Conservation (phyloP, 805 yeast species). For the Yamadazyma akitaensis region DNA sequence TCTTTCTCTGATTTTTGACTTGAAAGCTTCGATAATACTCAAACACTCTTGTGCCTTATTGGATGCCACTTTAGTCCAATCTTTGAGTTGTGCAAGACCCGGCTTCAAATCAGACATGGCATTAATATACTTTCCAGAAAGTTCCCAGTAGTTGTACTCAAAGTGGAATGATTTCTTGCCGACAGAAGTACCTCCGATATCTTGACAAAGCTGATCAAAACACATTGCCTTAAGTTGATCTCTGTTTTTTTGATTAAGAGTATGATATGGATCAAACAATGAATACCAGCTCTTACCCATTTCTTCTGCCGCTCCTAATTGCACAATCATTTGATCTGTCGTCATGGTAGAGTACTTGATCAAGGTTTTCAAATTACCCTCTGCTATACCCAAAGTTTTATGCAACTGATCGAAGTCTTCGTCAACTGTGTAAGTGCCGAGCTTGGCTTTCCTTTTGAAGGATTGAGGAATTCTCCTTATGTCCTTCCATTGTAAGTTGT, state of each 20-base stretch:
- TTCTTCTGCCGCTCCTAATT: neutral
- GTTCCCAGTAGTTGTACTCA: constrained; percentile 8
- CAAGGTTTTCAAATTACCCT: constrained; percentile 16
- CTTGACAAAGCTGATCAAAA: constrained; percentile 5
- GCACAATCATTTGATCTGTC: neutral
- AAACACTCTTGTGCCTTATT: constrained; percentile 4
- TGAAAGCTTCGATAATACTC: constrained; percentile 6
- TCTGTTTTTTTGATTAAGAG: constrained; percentile 8
- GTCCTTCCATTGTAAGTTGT: constrained; percentile 17
- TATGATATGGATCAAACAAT: constrained; percentile 22
- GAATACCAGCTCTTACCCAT: neutral
- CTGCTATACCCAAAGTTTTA: constrained; percentile 13
- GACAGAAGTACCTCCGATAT: constrained; percentile 1
- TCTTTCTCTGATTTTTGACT: constrained; percentile 5
- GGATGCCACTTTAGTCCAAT: constrained; percentile 1
- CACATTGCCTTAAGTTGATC: constrained; percentile 10
- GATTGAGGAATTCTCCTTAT: constrained; percentile 31
- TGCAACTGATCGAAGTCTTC: constrained; percentile 33
- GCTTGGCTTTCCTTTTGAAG: constrained; percentile 25
- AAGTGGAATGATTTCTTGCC: neutral
- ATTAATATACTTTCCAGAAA: neutral
- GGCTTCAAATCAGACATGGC: neutral
- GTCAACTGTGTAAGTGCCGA: constrained; percentile 32
- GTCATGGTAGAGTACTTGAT: constrained; percentile 13
- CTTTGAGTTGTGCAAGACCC: neutral